These are phyloP conservation scores for Steccherinum ochraceum DNA, from an alignment of 768 basidiomycete species.

Conservation along the genomic window DNA sequence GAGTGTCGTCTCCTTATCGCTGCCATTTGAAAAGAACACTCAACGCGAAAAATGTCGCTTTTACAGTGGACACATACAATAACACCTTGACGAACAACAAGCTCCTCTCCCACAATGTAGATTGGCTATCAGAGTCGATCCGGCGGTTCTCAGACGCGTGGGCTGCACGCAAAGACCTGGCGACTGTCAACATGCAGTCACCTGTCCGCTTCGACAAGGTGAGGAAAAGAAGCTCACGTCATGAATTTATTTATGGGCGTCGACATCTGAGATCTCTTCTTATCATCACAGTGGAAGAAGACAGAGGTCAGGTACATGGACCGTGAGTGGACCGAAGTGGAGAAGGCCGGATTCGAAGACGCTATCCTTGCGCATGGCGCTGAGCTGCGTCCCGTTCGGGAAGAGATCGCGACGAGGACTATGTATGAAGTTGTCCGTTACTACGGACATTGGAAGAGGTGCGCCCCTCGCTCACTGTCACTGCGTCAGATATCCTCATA, in stretches of 20 bases:
- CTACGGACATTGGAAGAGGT: slow-evolving; percentile 88
- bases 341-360: slow-evolving; percentile 71
- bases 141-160: slow-evolving; percentile 68
- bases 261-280: slow-evolving; percentile 5
- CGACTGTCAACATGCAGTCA: slow-evolving; percentile 58
- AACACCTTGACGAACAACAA: slow-evolving; percentile 44
- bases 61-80: slow-evolving; percentile 50
- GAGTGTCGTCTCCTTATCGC: not conserved
- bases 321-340: slow-evolving; percentile 63
- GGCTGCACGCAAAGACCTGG: slow-evolving; percentile 47
- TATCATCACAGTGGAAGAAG: slow-evolving; percentile 60
- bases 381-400: slow-evolving; percentile 72
- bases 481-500: not conserved
- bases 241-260: not conserved
- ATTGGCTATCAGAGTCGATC: slow-evolving; percentile 75
- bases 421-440: slow-evolving; percentile 78
- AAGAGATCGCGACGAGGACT: slow-evolving; percentile 63
- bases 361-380: slow-evolving; percentile 67
- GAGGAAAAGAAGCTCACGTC: no score
- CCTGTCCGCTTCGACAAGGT: slow-evolving; percentile 63
- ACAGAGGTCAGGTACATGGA: slow-evolving; percentile 61
- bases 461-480: slow-evolving; percentile 10
- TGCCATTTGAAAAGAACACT: not conserved
- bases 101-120: slow-evolving; percentile 55
- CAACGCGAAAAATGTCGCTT: no score